Evolutionary conservation across 148 eudicot genomes (phyloP), one percentile per base, ranked within the genome.

Genomic region (Rhododendron ovatum): DNA sequence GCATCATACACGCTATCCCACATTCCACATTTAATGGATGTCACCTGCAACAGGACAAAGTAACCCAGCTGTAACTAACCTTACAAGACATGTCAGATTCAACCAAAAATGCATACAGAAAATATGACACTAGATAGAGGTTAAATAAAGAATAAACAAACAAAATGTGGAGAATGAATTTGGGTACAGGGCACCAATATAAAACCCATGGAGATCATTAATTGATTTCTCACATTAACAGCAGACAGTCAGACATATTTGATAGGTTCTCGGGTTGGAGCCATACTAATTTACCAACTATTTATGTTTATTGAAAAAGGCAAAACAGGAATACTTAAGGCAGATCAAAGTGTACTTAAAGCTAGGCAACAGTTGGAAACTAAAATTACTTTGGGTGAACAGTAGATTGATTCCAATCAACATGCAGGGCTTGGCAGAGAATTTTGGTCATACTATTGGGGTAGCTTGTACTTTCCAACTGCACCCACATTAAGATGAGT

Each of bases 1-100:
- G 94, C 89, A 85, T 94, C 98, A 86, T 94, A 94, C 88, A 95
- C 91, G 87, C 94, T 93, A 90, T 97, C 99, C 94, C 95, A 95
- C 93, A 94, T 90, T 85, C 98, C 98, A 83, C 78, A 83, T 85
- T 90, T 93, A 50, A 97, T 93, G 82, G 95, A 95, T 80, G 61
- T 84, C 22, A 97, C 93, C 99, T 97, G 98, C 89, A 89, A 88
- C 74, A 39, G 48, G 84, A 65, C n/a, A 67, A 87, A 59, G 50
- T 20, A 53, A 85, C 59, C 24, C 22, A 61, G 48, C 8, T 67
- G 45, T 79, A 20, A 35, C 28, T 65, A 37, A 22, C 50, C 55
- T 37, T 11, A 83, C 76, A 82, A 55, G 45, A 26, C 57, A 81
- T 0, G 2, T n/a, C 79, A 69, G 80, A 80, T 35, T 43, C 74